Percentiles rank a stretch among this genome's conserved stretches.
Conservation (phyloP, 225 moss, liverwort and hornwort genomes). For the Straminergon stramineum region DNA sequence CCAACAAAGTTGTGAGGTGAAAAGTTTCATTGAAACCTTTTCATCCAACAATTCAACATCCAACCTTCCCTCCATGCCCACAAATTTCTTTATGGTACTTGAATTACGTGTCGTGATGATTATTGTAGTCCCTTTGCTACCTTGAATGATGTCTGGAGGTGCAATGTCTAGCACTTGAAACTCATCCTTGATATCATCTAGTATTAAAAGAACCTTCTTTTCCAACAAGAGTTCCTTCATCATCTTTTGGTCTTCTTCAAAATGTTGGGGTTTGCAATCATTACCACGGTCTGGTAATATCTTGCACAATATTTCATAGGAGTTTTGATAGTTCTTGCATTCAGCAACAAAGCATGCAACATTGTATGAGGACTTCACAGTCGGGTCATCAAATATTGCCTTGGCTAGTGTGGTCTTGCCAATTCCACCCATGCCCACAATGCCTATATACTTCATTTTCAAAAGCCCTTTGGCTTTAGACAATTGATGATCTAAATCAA, state of each 20-base stretch:
- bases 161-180: background rate
- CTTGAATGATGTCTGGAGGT: fast-evolving
- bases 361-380: fast-evolving
- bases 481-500: background rate
- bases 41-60: background rate
- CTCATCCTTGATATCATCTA: background rate
- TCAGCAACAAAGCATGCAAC: background rate
- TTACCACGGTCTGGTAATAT: background rate
- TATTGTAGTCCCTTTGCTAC: background rate
- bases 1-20: background rate
- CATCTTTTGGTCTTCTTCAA: background rate
- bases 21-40: background rate
- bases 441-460: background rate
- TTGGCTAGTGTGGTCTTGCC: background rate
- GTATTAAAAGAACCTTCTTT: background rate
- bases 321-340: background rate
- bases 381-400: background rate
- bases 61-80: background rate
- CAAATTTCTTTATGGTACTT: background rate
- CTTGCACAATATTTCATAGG: background rate
- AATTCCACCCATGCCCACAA: background rate
- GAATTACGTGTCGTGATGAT: background rate
- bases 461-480: background rate
- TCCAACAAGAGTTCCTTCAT: background rate
- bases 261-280: fast-evolving